These are phyloP conservation scores for Gnomoniopsis sp. DNA, from an alignment of 2,329 filamentous ascomycete species.

Conservation along the genomic window DNA sequence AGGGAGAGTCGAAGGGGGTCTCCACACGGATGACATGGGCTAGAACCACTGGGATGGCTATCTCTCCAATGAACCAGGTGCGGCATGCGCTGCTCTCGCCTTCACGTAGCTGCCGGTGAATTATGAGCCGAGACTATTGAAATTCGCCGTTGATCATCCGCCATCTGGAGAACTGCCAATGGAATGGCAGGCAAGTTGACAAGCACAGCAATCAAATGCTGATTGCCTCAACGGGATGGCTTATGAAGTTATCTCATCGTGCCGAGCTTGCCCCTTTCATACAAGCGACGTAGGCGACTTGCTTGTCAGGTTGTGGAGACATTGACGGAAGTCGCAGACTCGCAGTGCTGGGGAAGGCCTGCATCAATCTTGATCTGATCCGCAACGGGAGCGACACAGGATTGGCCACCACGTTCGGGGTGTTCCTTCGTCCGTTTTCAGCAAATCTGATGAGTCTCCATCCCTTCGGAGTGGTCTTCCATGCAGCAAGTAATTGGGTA, in stretches of 20 bases:
- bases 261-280: conserved; percentile 5
- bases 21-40: conserved; percentile 17
- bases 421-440: conserved; percentile 7
- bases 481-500: neutral
- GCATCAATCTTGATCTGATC: neutral
- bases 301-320: conserved; percentile 4
- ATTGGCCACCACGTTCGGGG: conserved; percentile 7
- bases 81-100: conserved; percentile 18
- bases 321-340: conserved; percentile 1
- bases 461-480: conserved; percentile 5
- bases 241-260: conserved; percentile 2
- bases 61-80: conserved; percentile 17
- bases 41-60: conserved; percentile 14
- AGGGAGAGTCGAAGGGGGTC: conserved; percentile 16
- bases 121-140: conserved; percentile 18
- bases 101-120: conserved; percentile 18
- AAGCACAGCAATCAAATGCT: neutral
- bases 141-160: conserved; percentile 14
- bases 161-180: conserved; percentile 12
- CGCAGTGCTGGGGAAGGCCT: conserved; percentile 12
- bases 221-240: conserved; percentile 1
- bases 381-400: conserved; percentile 8
- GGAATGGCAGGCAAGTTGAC: neutral
- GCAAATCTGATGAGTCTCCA: conserved; percentile 11
- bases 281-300: neutral